A percentile compares a stretch with the other conserved stretches of the same genome.
Conservation (phyloP, 225 moss, liverwort and hornwort species). For the Thuidium tamariscinum region DNA sequence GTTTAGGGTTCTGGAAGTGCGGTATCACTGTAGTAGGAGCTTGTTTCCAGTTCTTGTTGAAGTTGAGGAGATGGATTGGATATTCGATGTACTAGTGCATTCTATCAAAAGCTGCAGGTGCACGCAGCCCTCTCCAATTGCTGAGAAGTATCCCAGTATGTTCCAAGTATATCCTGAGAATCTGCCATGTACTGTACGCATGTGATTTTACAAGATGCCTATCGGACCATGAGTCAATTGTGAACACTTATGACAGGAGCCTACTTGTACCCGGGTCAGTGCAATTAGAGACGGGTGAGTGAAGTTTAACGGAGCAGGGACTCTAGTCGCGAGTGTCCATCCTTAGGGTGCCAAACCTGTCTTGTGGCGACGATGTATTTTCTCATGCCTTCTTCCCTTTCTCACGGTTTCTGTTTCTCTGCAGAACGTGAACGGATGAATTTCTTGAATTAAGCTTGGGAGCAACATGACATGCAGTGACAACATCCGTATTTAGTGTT, state of each 20-base stretch:
- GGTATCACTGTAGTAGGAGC: background rate
- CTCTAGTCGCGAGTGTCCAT: background rate
- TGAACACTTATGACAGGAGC: background rate
- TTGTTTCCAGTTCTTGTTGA: background rate
- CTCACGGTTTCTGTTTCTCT: background rate
- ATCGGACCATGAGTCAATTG: background rate
- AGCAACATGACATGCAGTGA: slow-evolving; percentile 3
- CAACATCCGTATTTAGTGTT: background rate
- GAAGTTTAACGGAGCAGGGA: background rate
- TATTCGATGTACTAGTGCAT: background rate
- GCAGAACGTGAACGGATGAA: slow-evolving; percentile 5
- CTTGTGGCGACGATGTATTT: background rate
- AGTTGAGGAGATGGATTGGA: background rate
- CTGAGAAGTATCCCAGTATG: background rate
- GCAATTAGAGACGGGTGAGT: background rate
- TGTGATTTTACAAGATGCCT: background rate
- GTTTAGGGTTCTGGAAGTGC: background rate
- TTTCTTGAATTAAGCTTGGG: background rate
- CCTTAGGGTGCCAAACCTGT: background rate
- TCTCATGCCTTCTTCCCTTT: background rate
- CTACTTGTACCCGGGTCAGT: background rate
- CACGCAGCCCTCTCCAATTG: background rate
- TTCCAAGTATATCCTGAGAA: background rate
- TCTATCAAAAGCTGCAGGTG: background rate
- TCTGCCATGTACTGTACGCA: background rate